A percentile compares a stretch with the other conserved stretches of the same genome.
Conservation (phyloP, 345 rosid genomes). For the Kandelia obovata region DNA sequence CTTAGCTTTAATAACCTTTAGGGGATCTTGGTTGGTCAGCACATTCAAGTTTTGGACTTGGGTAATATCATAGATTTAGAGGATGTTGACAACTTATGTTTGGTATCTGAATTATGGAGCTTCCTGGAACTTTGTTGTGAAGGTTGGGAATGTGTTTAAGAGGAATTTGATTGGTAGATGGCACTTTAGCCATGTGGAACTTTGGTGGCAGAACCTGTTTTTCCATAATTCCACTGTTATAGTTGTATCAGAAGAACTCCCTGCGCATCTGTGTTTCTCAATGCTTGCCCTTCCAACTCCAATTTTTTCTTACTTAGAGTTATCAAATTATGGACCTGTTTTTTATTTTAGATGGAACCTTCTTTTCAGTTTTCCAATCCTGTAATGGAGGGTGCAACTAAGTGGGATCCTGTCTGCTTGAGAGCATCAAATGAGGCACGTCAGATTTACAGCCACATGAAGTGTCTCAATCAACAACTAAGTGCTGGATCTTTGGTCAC, state of each 20-base stretch:
- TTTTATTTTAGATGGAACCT: conserved; percentile 47
- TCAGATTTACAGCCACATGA: conserved; percentile 41
- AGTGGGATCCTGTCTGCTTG: conserved; percentile 69
- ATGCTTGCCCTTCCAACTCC: background rate
- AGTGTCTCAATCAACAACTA: conserved; percentile 49
- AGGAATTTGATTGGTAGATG: too few relatives aligned
- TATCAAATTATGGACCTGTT: conserved; percentile 13
- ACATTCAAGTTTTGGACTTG: background rate
- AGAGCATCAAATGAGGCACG: conserved; percentile 43
- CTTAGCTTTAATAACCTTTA: too few relatives aligned
- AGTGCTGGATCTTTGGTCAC: conserved; percentile 59
- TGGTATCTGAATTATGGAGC: too few relatives aligned
- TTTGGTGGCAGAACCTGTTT: too few relatives aligned
- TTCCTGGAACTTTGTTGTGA: too few relatives aligned
- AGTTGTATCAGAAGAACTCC: background rate
- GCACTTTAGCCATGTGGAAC: background rate
- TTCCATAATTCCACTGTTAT: background rate
- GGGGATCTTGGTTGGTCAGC: background rate
- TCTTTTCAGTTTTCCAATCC: conserved; percentile 49
- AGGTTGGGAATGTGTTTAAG: too few relatives aligned
- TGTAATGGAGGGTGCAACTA: conserved; percentile 81
- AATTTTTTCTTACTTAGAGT: background rate
- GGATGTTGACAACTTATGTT: too few relatives aligned
- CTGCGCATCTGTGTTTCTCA: too few relatives aligned
- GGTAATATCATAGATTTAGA: too few relatives aligned